Evolutionary conservation across 73 alveolate genomes (phyloP).

Genomic region (Symbiodinium natans): DNA sequence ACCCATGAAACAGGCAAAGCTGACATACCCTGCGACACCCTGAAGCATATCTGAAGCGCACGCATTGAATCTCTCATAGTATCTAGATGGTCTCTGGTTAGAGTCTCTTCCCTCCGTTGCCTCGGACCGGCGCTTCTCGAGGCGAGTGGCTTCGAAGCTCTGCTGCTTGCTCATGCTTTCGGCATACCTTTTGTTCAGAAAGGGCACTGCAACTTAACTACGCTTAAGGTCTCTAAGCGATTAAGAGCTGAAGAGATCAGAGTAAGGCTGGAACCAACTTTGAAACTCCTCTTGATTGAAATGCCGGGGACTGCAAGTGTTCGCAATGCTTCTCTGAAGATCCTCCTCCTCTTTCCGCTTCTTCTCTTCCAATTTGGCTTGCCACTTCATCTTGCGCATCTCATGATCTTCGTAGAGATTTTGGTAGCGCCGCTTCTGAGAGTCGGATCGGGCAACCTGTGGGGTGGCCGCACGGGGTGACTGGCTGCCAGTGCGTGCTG

Average conservation of each 20-base stretch:
- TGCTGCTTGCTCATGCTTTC: conserved; percentile 75
- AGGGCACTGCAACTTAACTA: too few species aligned
- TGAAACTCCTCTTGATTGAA: conserved; percentile 66
- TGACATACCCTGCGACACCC: too few species aligned
- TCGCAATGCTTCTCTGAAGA: conserved; percentile 51
- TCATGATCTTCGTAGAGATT: conserved; percentile 66
- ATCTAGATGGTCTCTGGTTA: too few species aligned
- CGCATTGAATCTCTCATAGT: too few species aligned
- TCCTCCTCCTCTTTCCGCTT: conserved; percentile 77
- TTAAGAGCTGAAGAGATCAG: background rate
- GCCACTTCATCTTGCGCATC: conserved; percentile 45
- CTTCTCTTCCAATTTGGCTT: conserved; percentile 63
- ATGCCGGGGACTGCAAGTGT: conserved; percentile 68
- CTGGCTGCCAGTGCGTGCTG: conserved; percentile 48
- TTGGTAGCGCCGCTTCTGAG: conserved; percentile 66
- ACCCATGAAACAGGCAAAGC: too few species aligned
- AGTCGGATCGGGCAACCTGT: conserved; percentile 19
- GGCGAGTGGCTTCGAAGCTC: background rate
- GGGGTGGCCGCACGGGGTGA: conserved; percentile 19
- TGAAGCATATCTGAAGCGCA: too few species aligned
- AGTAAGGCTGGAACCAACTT: conserved; percentile 20
- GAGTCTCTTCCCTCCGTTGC: too few species aligned
- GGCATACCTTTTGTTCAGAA: conserved; percentile 12
- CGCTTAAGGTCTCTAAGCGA: too few species aligned
- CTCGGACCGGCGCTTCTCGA: conserved; percentile 67